phyloP scores from a whole-genome alignment of 164 flowering plant genomes.

The Vitis cinerea region DNA sequence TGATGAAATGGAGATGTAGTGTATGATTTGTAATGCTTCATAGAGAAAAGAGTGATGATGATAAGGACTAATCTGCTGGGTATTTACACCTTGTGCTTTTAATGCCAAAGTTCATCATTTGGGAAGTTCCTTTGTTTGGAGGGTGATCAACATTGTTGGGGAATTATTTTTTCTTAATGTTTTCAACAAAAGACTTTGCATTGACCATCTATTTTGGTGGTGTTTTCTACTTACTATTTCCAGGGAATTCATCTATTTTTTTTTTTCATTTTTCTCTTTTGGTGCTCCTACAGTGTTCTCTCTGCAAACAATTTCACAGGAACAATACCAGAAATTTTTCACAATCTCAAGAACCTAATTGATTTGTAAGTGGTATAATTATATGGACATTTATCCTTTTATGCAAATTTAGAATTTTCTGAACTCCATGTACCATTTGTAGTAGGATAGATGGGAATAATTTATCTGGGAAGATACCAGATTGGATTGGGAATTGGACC shows the following conservation, averaged over 20 bases:
- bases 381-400: background rate
- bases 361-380: conserved; percentile 53
- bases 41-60: no score
- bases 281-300: conserved; percentile 38
- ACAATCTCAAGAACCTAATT: conserved; percentile 44
- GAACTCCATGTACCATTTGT: conserved; percentile 24
- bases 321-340: conserved; percentile 44
- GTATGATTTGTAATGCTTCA: no score
- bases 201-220: no score
- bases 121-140: no score
- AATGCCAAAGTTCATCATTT: no score
- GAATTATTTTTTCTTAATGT: no score
- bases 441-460: conserved; percentile 76
- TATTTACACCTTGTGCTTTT: no score
- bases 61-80: no score
- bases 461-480: conserved; percentile 77
- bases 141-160: no score
- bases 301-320: conserved; percentile 63
- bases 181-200: no score
- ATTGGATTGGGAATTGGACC: conserved; percentile 80
- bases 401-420: background rate
- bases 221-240: no score
- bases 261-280: background rate
- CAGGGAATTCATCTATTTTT: background rate
- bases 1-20: no score